A percentile compares a stretch with the other conserved stretches of the same genome.
These are phyloP conservation scores for Auxenochlorella protothecoides DNA, from an alignment of 139 green algal genomes.

Conservation along the genomic window DNA sequence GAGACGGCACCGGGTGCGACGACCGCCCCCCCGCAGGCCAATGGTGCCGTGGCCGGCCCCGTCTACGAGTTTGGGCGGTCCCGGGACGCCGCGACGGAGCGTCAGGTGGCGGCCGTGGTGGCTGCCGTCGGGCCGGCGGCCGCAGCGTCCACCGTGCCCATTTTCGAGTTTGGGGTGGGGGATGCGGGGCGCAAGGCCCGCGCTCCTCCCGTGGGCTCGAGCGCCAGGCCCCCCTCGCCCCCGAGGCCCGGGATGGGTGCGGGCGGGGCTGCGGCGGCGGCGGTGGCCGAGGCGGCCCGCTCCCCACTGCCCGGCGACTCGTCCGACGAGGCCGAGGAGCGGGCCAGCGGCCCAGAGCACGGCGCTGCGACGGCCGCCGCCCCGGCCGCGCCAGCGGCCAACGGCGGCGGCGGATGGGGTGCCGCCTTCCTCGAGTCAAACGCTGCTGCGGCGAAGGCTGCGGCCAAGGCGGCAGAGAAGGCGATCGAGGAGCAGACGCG, in stretches of 20 bases:
- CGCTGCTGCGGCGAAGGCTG: conserved; percentile 2
- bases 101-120: conserved; percentile 6
- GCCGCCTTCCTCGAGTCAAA: conserved; percentile 15
- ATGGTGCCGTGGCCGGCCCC: too few species aligned
- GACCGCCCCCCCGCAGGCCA: too few species aligned
- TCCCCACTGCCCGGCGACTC: conserved; percentile 12
- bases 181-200: background rate
- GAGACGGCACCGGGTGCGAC: too few species aligned
- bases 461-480: conserved; percentile 4
- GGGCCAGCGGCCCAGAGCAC: too few species aligned
- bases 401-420: conserved; percentile 9
- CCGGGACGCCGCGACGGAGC: conserved; percentile 1
- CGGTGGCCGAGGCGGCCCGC: conserved; percentile 13
- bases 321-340: conserved; percentile 4
- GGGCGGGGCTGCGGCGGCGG: conserved; percentile 13
- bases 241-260: background rate
- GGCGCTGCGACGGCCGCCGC: too few species aligned
- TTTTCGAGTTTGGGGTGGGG: conserved; percentile 6
- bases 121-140: background rate
- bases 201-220: too few species aligned
- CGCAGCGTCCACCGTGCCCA: background rate
- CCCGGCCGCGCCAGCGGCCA: background rate
- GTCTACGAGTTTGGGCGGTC: conserved; percentile 12
- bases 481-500: background rate
- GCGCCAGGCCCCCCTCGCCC: background rate